phyloP scores from a whole-genome alignment of 2,329 filamentous ascomycete genomes.

The Septoria petroselini region DNA sequence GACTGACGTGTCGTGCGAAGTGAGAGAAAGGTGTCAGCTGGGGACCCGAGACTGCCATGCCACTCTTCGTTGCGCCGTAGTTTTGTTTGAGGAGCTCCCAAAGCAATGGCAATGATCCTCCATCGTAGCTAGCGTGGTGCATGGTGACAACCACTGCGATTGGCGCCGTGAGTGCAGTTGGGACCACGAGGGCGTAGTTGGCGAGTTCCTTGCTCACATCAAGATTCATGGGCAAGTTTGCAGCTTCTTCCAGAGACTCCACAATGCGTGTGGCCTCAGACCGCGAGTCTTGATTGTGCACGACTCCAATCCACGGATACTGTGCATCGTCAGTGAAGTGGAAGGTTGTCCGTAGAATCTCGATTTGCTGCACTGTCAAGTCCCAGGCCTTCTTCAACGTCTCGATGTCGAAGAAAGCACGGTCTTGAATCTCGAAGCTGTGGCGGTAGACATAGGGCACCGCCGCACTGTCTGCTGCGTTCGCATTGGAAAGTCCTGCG shows the following conservation, averaged over 20 bases:
- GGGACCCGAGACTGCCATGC: neutral
- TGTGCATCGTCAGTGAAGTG: neutral
- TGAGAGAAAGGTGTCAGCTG: neutral
- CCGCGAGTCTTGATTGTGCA: too few species aligned
- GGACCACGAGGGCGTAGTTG: neutral
- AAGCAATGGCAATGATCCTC: conserved; percentile 1
- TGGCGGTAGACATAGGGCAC: neutral
- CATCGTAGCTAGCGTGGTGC: conserved; percentile 14
- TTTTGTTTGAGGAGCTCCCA: neutral
- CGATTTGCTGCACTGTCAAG: neutral
- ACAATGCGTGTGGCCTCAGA: too few species aligned
- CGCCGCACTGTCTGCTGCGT: neutral
- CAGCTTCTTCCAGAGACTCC: too few species aligned
- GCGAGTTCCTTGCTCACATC: neutral
- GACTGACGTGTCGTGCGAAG: neutral
- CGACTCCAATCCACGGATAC: neutral
- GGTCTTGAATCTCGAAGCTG: neutral
- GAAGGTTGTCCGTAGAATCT: neutral
- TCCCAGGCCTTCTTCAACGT: neutral
- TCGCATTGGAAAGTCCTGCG: neutral
- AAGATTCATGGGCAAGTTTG: neutral
- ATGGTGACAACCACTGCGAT: conserved; percentile 2
- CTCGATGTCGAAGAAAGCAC: neutral
- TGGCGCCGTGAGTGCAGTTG: neutral
- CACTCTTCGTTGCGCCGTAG: neutral